These are phyloP conservation scores for Dorcoceras hygrometricum DNA, from an alignment of 257 asterid species.

Conservation along the genomic window DNA sequence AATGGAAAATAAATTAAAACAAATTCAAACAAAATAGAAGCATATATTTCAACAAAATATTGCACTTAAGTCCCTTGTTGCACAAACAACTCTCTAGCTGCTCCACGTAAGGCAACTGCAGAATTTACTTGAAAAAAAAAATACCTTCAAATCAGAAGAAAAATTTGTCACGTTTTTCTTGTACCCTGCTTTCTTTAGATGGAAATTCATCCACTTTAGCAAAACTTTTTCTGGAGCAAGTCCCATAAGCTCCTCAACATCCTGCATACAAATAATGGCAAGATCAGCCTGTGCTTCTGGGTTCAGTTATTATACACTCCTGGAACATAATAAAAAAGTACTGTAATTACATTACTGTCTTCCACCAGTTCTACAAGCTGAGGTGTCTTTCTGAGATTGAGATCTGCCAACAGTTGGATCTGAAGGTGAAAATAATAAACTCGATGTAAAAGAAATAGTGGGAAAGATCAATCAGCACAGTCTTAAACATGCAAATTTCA, in stretches of 20 bases:
- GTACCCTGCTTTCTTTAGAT: constrained; percentile 91
- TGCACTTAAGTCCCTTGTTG: not conserved
- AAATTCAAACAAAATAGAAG: not conserved
- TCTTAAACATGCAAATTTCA: constrained; percentile 15
- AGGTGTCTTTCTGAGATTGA: constrained; percentile 96
- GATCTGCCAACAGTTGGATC: constrained; percentile 97
- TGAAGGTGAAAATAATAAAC: constrained; percentile 37
- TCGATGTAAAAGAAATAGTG: constrained; percentile 22
- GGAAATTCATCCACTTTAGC: constrained; percentile 96
- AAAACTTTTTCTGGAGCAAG: constrained; percentile 96
- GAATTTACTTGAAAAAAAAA: constrained; percentile 16
- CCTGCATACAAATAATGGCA: constrained; percentile 55
- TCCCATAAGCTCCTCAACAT: constrained; percentile 93
- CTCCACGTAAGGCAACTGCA: constrained; percentile 6
- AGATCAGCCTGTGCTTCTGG: constrained; percentile 30
- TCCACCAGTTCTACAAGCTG: constrained; percentile 95
- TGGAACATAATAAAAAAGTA: constrained; percentile 8
- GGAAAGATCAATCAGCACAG: constrained; percentile 25
- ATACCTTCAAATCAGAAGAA: constrained; percentile 90
- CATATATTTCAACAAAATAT: not conserved
- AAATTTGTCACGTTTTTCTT: constrained; percentile 77
- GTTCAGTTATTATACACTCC: constrained; percentile 20
- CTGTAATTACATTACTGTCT: constrained; percentile 65
- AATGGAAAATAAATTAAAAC: too few species aligned
- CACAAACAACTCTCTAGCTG: constrained; percentile 19